Conservation (phyloP, 176 grass and related monocot genomes). For the Miscanthus lutarioriparius region DNA sequence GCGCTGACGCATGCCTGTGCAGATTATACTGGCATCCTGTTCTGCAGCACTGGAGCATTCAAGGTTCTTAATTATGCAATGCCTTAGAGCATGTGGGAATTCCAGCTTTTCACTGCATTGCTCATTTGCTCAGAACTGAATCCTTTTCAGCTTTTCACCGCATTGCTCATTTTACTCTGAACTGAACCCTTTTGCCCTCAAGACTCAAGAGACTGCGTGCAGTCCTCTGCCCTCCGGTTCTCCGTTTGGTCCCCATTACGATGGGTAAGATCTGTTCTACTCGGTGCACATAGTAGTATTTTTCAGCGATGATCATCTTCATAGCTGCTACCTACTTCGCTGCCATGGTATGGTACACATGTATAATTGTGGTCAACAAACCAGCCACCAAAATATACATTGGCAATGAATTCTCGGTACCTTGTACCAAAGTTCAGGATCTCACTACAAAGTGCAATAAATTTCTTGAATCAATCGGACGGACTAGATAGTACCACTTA, state of each 20-base stretch:
- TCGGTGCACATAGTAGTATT: not conserved
- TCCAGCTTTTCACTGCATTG: not conserved
- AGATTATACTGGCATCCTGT: not conserved
- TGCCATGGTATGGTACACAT: not conserved
- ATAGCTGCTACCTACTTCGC: not conserved
- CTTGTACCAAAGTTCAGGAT: not conserved
- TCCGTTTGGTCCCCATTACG: not conserved
- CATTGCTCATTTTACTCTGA: not conserved
- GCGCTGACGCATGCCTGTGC: not conserved
- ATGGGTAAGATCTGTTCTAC: constrained; percentile 18
- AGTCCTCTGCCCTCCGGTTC: not conserved
- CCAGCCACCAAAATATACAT: not conserved
- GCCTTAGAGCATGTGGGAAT: not conserved
- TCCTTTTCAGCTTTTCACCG: not conserved
- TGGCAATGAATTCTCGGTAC: not conserved
- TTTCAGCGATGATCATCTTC: constrained; percentile 1
- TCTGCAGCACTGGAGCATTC: not conserved
- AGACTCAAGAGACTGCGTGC: not conserved
- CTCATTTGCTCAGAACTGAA: not conserved
- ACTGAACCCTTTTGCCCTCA: not conserved
- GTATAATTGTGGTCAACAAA: not conserved
- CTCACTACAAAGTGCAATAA: not conserved
- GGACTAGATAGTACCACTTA: not conserved
- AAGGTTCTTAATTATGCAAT: not conserved
- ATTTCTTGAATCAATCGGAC: constrained; percentile 16